Conservation (phyloP, 345 rosid genomes). For the Melaleuca quinquenervia region DNA sequence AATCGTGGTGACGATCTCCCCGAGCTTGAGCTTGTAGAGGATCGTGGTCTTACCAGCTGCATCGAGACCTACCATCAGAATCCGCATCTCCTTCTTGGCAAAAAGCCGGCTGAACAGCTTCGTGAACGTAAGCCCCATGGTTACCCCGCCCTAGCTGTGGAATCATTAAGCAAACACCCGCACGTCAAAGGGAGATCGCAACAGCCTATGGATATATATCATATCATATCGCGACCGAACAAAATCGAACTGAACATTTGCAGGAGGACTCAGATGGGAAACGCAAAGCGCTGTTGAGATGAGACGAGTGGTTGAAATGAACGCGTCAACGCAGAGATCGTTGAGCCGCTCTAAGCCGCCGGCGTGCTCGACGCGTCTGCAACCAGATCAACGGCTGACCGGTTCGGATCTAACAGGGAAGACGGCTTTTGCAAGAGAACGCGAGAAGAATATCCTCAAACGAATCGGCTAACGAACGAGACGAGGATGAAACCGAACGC, state of each 20-base stretch:
- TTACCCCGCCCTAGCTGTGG: constrained; percentile 3
- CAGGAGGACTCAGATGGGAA: not conserved
- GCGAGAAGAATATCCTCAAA: not conserved
- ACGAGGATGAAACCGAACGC: not conserved
- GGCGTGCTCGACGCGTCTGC: not conserved
- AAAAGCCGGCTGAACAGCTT: constrained; percentile 69
- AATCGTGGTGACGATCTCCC: constrained; percentile 76
- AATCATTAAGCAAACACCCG: not conserved
- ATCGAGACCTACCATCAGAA: constrained; percentile 85
- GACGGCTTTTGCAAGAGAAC: not conserved
- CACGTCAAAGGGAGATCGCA: not conserved
- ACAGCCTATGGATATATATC: not conserved
- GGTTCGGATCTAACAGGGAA: not conserved
- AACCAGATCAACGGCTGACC: not conserved
- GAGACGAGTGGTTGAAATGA: too few relatives aligned
- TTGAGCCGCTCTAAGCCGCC: not conserved
- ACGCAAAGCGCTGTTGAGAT: not conserved
- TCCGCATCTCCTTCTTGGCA: constrained; percentile 72
- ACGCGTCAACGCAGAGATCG: not conserved
- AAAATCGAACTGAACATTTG: not conserved
- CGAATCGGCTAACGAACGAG: not conserved
- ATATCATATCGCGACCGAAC: not conserved
- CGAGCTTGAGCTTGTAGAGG: constrained; percentile 76
- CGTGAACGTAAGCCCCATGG: constrained; percentile 51
- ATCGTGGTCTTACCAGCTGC: constrained; percentile 86